phyloP scores from a whole-genome alignment of 73 alveolate genomes.

The Stentor roeselii region DNA sequence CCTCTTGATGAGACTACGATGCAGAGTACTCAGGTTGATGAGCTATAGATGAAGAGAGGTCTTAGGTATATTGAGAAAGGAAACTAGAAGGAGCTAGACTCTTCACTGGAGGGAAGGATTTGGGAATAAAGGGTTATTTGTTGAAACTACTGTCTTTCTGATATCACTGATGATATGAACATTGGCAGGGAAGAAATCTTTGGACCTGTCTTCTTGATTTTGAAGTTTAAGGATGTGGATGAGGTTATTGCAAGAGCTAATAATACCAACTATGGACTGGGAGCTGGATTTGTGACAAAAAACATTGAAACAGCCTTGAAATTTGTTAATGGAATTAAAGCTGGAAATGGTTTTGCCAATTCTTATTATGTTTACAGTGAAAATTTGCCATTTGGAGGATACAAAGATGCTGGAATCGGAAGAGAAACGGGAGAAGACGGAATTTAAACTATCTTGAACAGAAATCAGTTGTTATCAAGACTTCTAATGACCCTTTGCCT shows the following conservation, averaged over 20 bases:
- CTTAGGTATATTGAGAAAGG: conserved; percentile 66
- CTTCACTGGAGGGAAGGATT: conserved; percentile 83
- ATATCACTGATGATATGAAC: conserved; percentile 82
- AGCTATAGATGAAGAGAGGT: conserved; percentile 61
- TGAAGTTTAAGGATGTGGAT: conserved; percentile 76
- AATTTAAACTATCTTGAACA: conserved; percentile 39
- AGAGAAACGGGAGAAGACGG: conserved; percentile 77
- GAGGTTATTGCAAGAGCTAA: conserved; percentile 89
- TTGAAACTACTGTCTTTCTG: conserved; percentile 85
- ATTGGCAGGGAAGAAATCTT: conserved; percentile 64
- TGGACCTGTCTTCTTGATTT: conserved; percentile 86
- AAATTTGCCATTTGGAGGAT: conserved; percentile 88
- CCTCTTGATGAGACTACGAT: conserved; percentile 63
- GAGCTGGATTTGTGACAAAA: conserved; percentile 79
- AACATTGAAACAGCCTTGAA: conserved; percentile 56
- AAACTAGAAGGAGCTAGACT: conserved; percentile 81
- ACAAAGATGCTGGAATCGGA: conserved; percentile 85
- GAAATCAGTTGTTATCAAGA: conserved; percentile 41
- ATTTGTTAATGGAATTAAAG: conserved; percentile 64
- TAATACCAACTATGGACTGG: conserved; percentile 85
- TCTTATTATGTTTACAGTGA: conserved; percentile 52
- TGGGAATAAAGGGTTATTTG: conserved; percentile 52
- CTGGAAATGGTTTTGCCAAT: conserved; percentile 86
- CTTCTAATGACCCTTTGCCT: conserved; percentile 40
- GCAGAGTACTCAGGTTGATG: conserved; percentile 83